Evolutionary conservation across 768 basidiomycete species (phyloP), one percentile per base, ranked within the genome.

Genomic region (Boletus fagicola): DNA sequence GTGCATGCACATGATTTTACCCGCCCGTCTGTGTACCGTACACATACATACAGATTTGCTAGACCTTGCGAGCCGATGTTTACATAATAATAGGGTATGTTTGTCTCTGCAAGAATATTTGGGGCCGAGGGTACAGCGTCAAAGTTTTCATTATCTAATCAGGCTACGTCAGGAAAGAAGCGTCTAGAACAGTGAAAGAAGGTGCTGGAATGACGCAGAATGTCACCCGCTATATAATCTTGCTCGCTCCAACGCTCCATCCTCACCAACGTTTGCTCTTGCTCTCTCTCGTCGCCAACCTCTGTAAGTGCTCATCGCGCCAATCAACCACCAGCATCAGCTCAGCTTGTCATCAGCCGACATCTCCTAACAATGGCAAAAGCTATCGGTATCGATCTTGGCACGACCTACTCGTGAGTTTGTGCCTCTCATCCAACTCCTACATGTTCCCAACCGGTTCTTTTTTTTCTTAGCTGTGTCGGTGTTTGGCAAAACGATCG

Each of bases 401-500:
- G 90, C 67, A 96, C 94, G 60, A 97, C 94, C 51, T 92, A 92
- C 82, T 92, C 90, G 90, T 92, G 72, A 63, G 88, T 81, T 12
- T 20, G 18, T 28, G 33, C 51, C 46, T 40, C 11, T 28, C 13
- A 13, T 35, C 31, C 18, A 13, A 13, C 8, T 5, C 5, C 42
- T 63, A 47, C 55, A 30, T 63, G 46, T 13, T 48, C 26, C 54
- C 45, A 58, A 44, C 48, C 44, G 38, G 36, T 55, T 38, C 22
- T 39, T 16, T 59, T 48, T 46, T 69, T 53, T 10, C 58, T 30
- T 73, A 94, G 92, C n/a, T 98, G 95, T 76, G 96, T 98, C 68
- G 96, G 92, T 83, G 95, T 98, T 61, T 98, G 95, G 94, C 92
- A 95, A 83, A 94, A 97, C 70, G 96, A 98, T 80, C 92, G 95